phyloP scores from a whole-genome alignment of 345 rosid species.

The Garcia nutans region DNA sequence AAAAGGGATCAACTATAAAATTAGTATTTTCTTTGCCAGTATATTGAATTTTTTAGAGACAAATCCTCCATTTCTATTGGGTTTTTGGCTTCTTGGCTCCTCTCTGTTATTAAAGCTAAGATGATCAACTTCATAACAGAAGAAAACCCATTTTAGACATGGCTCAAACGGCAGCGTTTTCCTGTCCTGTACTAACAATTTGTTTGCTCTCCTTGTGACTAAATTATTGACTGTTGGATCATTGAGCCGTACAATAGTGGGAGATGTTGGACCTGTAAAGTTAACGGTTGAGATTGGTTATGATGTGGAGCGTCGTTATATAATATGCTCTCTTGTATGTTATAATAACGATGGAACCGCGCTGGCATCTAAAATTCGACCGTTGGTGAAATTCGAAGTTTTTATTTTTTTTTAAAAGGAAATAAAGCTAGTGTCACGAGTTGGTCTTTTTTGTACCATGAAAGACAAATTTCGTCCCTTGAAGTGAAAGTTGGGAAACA shows the following conservation, averaged over 20 bases:
- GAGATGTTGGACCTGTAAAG: background rate
- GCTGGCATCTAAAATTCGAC: slow-evolving; percentile 24
- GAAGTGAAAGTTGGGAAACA: too few relatives aligned
- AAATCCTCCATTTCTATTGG: background rate
- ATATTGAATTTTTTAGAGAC: background rate
- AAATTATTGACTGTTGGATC: background rate
- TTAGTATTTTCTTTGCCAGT: background rate
- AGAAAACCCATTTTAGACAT: background rate
- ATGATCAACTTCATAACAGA: background rate
- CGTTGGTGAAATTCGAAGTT: slow-evolving; percentile 33
- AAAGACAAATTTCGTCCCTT: background rate
- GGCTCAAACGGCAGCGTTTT: background rate
- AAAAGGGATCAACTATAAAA: background rate
- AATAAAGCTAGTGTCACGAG: background rate
- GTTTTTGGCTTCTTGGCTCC: background rate
- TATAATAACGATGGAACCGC: background rate
- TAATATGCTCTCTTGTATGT: background rate
- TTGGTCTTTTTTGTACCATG: background rate
- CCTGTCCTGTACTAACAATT: background rate
- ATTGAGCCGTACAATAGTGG: background rate
- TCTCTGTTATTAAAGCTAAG: background rate
- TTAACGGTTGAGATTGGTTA: slow-evolving; percentile 23
- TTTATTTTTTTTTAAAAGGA: background rate
- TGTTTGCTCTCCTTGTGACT: background rate
- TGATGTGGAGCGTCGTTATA: background rate